Conservation (phyloP, 257 asterid genomes). For the Ilex asprella region DNA sequence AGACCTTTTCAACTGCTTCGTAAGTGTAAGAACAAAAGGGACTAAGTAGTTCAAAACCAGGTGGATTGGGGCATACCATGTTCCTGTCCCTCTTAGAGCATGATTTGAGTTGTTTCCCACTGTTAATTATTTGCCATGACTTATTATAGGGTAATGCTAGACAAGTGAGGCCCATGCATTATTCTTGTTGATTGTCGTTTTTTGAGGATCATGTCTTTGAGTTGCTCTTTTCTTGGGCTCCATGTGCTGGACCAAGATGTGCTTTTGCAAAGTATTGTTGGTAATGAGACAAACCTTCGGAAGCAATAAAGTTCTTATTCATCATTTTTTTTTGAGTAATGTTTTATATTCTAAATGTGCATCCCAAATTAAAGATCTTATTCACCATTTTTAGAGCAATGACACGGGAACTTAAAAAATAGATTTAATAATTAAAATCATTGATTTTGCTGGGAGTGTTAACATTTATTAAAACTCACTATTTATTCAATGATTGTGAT, state of each 20-base stretch:
- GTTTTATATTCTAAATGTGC: no score
- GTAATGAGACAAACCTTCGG: conserved; percentile 19
- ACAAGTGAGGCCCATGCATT: conserved; percentile 24
- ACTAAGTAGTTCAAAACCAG: conserved; percentile 13
- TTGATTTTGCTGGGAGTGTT: no score
- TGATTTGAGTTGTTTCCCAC: conserved; percentile 24
- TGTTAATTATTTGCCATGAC: not conserved
- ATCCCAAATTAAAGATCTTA: conserved; percentile 15
- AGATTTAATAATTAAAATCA: no score
- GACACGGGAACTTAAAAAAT: no score
- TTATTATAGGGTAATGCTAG: conserved; percentile 19
- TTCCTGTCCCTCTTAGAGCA: conserved; percentile 9
- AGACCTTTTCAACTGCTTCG: not conserved
- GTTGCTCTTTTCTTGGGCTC: conserved; percentile 37
- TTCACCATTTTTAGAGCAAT: not conserved
- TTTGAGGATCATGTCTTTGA: conserved; percentile 22
- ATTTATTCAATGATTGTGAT: no score
- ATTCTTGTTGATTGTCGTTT: conserved; percentile 29
- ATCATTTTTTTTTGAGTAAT: no score
- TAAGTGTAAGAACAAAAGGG: conserved; percentile 18
- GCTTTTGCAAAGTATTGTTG: conserved; percentile 9
- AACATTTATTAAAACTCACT: no score
- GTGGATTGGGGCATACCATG: conserved; percentile 20
- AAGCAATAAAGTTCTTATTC: conserved; percentile 17
- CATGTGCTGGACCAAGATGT: conserved; percentile 16